These are phyloP conservation scores for Setaria viridis DNA, from an alignment of 202 grass and related monocot genomes.

Conservation along the genomic window DNA sequence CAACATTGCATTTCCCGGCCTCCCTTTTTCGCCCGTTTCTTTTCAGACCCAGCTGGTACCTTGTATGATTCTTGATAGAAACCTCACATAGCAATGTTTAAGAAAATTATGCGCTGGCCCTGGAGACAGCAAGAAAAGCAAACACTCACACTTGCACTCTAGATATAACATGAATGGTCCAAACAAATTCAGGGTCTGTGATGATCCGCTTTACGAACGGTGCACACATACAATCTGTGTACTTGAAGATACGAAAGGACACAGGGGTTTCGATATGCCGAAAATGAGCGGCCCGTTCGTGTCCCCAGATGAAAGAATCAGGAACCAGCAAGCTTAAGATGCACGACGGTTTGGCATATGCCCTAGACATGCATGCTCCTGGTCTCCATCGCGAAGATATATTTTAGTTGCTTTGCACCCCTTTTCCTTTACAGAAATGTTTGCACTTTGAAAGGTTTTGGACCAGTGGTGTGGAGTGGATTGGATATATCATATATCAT, in stretches of 20 bases:
- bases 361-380: neutral
- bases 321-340: conserved; percentile 44
- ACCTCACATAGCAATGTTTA: conserved; percentile 52
- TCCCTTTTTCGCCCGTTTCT: neutral
- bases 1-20: conserved; percentile 9
- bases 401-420: conserved; percentile 19
- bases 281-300: conserved; percentile 40
- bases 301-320: conserved; percentile 35
- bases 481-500: neutral
- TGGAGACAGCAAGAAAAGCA: conserved; percentile 51
- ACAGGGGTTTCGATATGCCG: conserved; percentile 45
- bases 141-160: conserved; percentile 22
- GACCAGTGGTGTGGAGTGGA: conserved; percentile 18
- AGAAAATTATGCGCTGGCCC: conserved; percentile 42
- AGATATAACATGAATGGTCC: conserved; percentile 54
- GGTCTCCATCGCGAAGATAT: conserved; percentile 37
- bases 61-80: conserved; percentile 43
- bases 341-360: conserved; percentile 38
- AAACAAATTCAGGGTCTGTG: conserved; percentile 29
- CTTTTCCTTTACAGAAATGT: conserved; percentile 19
- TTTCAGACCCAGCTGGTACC: conserved; percentile 27
- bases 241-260: conserved; percentile 51
- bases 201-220: conserved; percentile 41
- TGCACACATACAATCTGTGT: conserved; percentile 18
- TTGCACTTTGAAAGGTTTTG: conserved; percentile 12